Base-by-base conservation (phyloP, 2,329 filamentous ascomycete species). In the Seiridium cupressi region DNA sequence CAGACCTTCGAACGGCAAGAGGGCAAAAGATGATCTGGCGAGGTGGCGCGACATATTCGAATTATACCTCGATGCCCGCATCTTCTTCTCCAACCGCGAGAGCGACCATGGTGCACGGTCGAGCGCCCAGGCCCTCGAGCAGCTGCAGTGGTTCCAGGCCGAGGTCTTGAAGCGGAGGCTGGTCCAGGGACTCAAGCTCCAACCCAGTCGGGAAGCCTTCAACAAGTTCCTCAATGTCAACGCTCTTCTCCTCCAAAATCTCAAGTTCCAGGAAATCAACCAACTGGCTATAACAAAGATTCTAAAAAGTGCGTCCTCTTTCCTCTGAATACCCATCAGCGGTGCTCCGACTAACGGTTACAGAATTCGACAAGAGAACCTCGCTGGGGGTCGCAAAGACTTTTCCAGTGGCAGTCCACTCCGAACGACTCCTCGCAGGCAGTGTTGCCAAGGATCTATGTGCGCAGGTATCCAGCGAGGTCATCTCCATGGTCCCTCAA, bases 281-380 rank as follows among this genome's bases (percentile, higher is more conserved):
- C 85, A 86, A 64, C 84, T 84, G 36, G 92, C 92, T 1, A 86
- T 95, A 68, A 79, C 79, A 40, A 96, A 96, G 73, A 96, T 96
- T 56, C 76, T 96, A 57, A 96, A 96, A 73, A 96, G 89, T 90
- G 72, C 63, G 83, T 73, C 7, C n/a, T 34, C 32, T 44, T 44
- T 18, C 35, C 34, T 34, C 7, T 34, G 48, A 10, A 40, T 13
- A 13, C 34, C 31, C 32, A 11, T 40, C 26, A 9, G 53, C 32
- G 11, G 34, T 18, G 32, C 59, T 63, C 57, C 3, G 13, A 35
- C n/a, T 48, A 32, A 55, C 61, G 55, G 51, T n/a, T 7, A 6
- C 63, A 93, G 87, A 94, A 76, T 96, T 96, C 71, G 91, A 95
- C 75, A 96, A 96, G 74, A 85, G 87, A 61, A 96, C 92, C 1